A percentile compares a stretch with the other conserved stretches of the same genome.
phyloP scores from a whole-genome alignment of 1,139 yeast genomes.

The Suhomyces bolitotheri region DNA sequence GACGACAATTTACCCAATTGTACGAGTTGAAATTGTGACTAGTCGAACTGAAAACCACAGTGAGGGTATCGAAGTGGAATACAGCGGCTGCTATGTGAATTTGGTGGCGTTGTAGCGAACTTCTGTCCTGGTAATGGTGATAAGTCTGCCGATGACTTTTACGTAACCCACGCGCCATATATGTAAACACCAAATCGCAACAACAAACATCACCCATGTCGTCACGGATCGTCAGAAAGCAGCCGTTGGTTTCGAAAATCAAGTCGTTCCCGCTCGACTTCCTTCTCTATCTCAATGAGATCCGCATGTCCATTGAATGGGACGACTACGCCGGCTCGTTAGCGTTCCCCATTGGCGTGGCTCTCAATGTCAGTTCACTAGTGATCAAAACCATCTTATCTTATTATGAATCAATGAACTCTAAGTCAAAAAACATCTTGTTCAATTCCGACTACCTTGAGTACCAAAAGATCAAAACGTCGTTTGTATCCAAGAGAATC shows the following conservation, averaged over 20 bases:
- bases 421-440: slow-evolving; percentile 25
- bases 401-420: slow-evolving; percentile 23
- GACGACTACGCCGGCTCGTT: slow-evolving; percentile 49
- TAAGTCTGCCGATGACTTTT: no score
- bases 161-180: slow-evolving; percentile 11
- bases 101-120: neutral
- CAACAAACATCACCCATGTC: slow-evolving; percentile 3
- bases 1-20: no score
- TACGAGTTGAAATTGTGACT: no score
- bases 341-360: slow-evolving; percentile 51
- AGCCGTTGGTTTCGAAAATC: slow-evolving; percentile 40
- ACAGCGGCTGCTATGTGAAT: no score
- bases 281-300: slow-evolving; percentile 53
- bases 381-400: slow-evolving; percentile 21
- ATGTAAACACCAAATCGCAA: slow-evolving; percentile 8
- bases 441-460: slow-evolving; percentile 33
- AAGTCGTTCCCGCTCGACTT: slow-evolving; percentile 60
- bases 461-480: slow-evolving; percentile 34
- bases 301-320: slow-evolving; percentile 62
- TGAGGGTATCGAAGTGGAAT: no score
- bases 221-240: slow-evolving; percentile 14
- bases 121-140: no score
- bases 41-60: no score
- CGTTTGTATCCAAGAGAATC: slow-evolving; percentile 11
- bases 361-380: slow-evolving; percentile 24